phyloP scores from a whole-genome alignment of 768 basidiomycete genomes.

The Phylloporus sp. region DNA sequence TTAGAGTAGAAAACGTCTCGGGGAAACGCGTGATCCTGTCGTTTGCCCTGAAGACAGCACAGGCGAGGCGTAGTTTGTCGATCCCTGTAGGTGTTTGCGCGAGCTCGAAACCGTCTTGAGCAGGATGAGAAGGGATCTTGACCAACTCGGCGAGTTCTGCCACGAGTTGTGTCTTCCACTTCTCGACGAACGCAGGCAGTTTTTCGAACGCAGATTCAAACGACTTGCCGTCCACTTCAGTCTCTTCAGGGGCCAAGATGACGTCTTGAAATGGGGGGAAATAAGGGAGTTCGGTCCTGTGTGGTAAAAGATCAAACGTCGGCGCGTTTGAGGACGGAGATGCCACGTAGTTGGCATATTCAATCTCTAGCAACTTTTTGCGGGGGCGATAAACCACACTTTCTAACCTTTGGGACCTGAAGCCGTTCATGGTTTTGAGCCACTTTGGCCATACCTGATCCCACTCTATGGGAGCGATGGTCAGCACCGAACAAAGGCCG shows the following conservation, averaged over 20 bases:
- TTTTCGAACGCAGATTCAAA: conserved; percentile 14
- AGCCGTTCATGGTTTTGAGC: not conserved
- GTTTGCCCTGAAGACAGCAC: conserved; percentile 13
- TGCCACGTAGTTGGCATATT: conserved; percentile 12
- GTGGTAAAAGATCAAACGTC: conserved; percentile 11
- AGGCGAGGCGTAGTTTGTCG: conserved; percentile 9
- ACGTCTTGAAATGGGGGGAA: conserved; percentile 11
- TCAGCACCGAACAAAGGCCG: no score
- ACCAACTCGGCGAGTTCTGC: conserved; percentile 7
- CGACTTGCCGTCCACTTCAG: not conserved
- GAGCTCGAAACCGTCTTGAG: not conserved
- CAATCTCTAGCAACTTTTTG: not conserved
- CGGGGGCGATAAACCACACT: not conserved
- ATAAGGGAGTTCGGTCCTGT: conserved; percentile 8
- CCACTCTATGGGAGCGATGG: no score
- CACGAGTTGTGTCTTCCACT: conserved; percentile 8
- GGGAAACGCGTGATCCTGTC: no score
- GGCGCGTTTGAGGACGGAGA: conserved; percentile 1
- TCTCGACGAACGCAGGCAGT: conserved; percentile 3
- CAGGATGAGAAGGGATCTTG: conserved; percentile 6
- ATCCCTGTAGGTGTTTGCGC: not conserved
- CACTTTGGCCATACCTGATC: conserved; percentile 4
- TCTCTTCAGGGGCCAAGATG: conserved; percentile 2
- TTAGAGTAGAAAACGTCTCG: no score
- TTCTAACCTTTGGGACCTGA: conserved; percentile 7